Evolutionary conservation across 805 yeast species (phyloP), one percentile per base, ranked within the genome.

Genomic region (Nakazawaea ishiwadae): DNA sequence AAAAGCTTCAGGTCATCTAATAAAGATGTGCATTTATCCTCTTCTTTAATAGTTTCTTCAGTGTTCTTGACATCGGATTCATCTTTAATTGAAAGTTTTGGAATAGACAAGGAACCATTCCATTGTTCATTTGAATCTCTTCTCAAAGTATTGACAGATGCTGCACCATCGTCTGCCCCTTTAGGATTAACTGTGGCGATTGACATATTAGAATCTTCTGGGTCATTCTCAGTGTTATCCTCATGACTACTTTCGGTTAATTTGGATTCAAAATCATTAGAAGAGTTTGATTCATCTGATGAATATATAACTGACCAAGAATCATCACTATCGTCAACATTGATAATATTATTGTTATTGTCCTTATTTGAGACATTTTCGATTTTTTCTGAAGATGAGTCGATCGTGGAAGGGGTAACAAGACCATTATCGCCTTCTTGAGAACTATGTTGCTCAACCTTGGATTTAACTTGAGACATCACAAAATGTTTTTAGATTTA

Each of bases 271-370:
- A 14, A n/a, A 11, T 44, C 45, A 32, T 41, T 29, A n/a, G 23
- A 32, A 15, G 42, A 34, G n/a, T 31, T 29, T 5, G 35, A 37
- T 21, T 40, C 49, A 26, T 43, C 49, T 3, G 40, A 40, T 3
- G 44, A 44, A 18, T 36, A 47, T 19, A 47, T 42, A 7, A 47
- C 45, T 1, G 50, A 47, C 50, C 50, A 47, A 10, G 50, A 47
- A 35, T 42, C 50, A 24, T 40, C 47, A 16, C 37, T 35, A n/a
- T 36, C 37, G 29, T 31, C 18, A 9, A 31, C 29, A n/a, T 33
- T 17, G 31, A 24, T 23, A 9, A 12, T 19, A 18, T 36, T 39
- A 29, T 31, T 16, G 10, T 35, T 27, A n/a, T 34, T 14, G 27
- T 21, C 27, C 5, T n/a, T 24, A 15, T 18, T 32, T 18, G 38